Evolutionary conservation across 345 rosid genomes (phyloP), one percentile per base, ranked within the genome.

Genomic region (Garcia nutans): DNA sequence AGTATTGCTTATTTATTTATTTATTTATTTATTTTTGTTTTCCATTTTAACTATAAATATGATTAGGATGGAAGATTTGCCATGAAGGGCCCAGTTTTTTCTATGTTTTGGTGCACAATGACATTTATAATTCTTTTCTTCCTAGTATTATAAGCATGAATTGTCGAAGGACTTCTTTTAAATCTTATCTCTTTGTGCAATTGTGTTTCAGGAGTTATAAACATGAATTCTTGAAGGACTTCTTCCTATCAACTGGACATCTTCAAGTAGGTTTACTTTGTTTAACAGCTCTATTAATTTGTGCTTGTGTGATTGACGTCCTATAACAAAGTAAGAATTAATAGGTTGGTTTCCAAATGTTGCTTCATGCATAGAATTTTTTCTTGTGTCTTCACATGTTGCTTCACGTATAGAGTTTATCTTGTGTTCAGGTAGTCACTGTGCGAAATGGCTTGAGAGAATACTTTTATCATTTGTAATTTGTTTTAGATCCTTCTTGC

Each of bases 181-280:
- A 31, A n/a, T 37, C 12, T 74, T 62, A 20, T 64, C 31, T 0
- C 23, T 42, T 69, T 54, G 37, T 22, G 15, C 20, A 52, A 57
- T 73, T 44, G n/a, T 77, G 62, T 55, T 80, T 66, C 91, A 96
- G 99, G 85, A 90, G 92, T 78, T 81, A 88, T 72, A 88, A 89
- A 77, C 97, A 86, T 83, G 99, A 96, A 72, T 90, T 93, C 82
- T 80, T 96, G 87, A 93, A 89, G 88, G 96, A 96, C 83, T 96
- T 93, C 90, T 96, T 91, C 83, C 88, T 93, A 70, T 88, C 96
- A 55, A 87, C 91, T 12, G 99, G 99, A 72, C 96, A 96, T 82
- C 90, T 93, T 82, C 93, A 92, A 71, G 99, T 95, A 85, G 58
- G 91, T 88, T 73, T 80, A 26, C 60, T 56, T 68, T 75, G n/a